Conservation (phyloP, 495 filamentous ascomycete species). For the Mytilinidion resinicola region DNA sequence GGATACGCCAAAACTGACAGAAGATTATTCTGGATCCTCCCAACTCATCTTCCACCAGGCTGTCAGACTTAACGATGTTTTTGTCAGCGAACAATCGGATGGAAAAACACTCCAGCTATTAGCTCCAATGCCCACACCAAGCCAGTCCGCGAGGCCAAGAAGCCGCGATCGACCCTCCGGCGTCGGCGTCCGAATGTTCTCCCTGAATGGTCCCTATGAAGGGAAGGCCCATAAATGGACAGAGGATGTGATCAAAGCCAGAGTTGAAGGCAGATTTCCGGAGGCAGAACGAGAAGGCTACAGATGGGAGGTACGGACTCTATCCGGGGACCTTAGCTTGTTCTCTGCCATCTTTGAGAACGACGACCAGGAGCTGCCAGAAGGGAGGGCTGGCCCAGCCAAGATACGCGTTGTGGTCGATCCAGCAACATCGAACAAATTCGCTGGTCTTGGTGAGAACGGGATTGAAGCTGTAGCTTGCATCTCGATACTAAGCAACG, state of each 20-base stretch:
- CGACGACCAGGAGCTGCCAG: conserved; percentile 41
- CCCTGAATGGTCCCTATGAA: conserved; percentile 71
- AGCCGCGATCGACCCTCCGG: conserved; percentile 14
- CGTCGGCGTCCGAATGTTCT: conserved; percentile 47
- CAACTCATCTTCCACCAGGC: conserved; percentile 72
- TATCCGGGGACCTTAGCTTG: conserved; percentile 56
- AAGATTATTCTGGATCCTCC: conserved; percentile 42
- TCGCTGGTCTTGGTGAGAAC: conserved; percentile 57
- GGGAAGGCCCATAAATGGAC: conserved; percentile 67
- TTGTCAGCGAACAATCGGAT: conserved; percentile 70
- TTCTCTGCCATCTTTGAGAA: conserved; percentile 75
- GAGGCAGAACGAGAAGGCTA: conserved; percentile 71
- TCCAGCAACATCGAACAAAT: conserved; percentile 51
- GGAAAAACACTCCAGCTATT: conserved; percentile 68
- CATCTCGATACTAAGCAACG: conserved; percentile 36
- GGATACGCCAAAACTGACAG: conserved; percentile 54
- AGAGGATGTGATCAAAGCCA: conserved; percentile 82
- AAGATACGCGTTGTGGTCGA: conserved; percentile 57
- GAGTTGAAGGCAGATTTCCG: conserved; percentile 74
- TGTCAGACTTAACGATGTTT: conserved; percentile 61
- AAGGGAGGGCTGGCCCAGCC: conserved; percentile 53
- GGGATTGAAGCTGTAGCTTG: conserved; percentile 61
- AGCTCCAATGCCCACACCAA: conserved; percentile 16
- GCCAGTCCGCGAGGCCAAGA: conserved; percentile 16
- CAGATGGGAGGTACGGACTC: conserved; percentile 69